Base-by-base conservation (phyloP, 495 filamentous ascomycete species). In the Parathielavia hyrcaniae region DNA sequence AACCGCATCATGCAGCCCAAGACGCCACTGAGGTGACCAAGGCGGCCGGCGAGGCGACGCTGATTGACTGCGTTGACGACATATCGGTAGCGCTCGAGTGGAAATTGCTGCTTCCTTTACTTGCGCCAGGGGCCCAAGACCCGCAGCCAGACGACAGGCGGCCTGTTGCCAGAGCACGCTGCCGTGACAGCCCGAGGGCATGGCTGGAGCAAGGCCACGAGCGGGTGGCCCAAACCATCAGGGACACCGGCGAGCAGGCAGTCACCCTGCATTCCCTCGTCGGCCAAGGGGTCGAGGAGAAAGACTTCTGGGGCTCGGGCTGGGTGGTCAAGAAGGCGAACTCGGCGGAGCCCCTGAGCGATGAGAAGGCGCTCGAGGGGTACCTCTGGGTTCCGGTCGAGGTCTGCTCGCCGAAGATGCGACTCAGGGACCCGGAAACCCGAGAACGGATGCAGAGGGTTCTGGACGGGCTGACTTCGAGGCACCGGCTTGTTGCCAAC, bases 301-400 rank as follows among this genome's bases (percentile, higher is more conserved):
- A 50, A 20, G 47, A 66, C 13, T 65, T 60, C 30, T 71, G 69
- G 69, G 45, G 45, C 19, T 61, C 67, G 16, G 43, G 55, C 41
- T 71, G 69, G 69, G 67, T 71, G 12, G 67, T 71, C 20, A 71
- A 71, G 49, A 68, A 65, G 45, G 67, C 69, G 3, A 66, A 68
- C 51, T 71, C 69, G 35, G 67, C 61, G 4, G 60, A 59, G 44
- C 63, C 65, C 5, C 19, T 53, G 22, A 54, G 53, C 7, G 57
- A 57, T n/a, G 62, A 69, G 48, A 45, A 30, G 47, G 11, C 36
- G 4, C 34, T 46, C 17, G 8, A 51, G 23, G 60, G 60, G 30
- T 66, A 69, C 17, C 20, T 57, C 12, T 69, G 67, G 67, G 65
- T 68, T 11, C 47, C 69, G 10, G 61, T 66, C 39, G 69, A 71